phyloP scores from a whole-genome alignment of 345 rosid species.

The Euphorbia tirucalli region DNA sequence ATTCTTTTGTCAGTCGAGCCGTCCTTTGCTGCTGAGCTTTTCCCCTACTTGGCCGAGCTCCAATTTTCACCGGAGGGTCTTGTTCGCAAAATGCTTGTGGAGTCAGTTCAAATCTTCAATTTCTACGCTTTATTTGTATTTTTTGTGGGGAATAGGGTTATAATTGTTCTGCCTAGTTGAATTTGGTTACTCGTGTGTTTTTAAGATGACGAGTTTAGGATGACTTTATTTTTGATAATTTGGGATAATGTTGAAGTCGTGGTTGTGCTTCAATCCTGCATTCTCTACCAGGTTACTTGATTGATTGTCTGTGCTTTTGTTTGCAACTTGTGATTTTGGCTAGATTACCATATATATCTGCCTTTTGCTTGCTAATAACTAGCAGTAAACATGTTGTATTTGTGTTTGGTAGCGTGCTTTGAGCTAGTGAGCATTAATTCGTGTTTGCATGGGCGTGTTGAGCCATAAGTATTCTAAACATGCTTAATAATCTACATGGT shows the following conservation, averaged over 20 bases:
- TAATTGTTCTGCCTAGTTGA: not conserved
- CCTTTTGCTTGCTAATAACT: not conserved
- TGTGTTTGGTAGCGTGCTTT: not conserved
- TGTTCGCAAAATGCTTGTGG: conserved; percentile 67
- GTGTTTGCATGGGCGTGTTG: too few relatives aligned
- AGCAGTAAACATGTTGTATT: not conserved
- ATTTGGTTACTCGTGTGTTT: conserved; percentile 3
- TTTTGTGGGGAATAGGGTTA: conserved; percentile 1
- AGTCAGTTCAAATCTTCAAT: conserved; percentile 63
- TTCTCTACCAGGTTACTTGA: not conserved
- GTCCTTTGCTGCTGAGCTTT: conserved; percentile 66
- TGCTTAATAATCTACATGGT: too few relatives aligned
- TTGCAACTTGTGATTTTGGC: not conserved
- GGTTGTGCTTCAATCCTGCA: not conserved
- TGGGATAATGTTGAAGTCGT: not conserved
- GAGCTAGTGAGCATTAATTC: too few relatives aligned
- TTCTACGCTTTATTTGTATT: conserved; percentile 2
- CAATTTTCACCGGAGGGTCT: conserved; percentile 70
- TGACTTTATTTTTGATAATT: not conserved
- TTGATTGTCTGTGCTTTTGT: not conserved
- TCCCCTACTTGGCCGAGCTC: conserved; percentile 74
- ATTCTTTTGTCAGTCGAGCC: conserved; percentile 61
- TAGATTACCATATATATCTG: too few relatives aligned
- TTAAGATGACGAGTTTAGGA: not conserved
- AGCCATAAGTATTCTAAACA: too few relatives aligned